Evolutionary conservation across 2,329 filamentous ascomycete genomes (phyloP).

Genomic region (Boeremia exigua): DNA sequence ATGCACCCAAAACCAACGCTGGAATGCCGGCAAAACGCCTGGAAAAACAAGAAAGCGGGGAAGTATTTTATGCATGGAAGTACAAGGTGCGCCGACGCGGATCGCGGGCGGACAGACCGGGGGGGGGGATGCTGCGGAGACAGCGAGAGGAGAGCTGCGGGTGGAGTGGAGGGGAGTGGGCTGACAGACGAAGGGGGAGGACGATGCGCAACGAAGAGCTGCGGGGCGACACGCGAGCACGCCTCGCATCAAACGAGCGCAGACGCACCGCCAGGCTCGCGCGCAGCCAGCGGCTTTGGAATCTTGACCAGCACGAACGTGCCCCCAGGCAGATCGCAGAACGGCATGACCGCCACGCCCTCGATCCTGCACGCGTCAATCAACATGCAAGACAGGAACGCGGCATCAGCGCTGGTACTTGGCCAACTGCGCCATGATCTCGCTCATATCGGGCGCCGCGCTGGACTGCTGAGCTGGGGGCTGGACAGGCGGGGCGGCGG

Average conservation of each 20-base stretch:
- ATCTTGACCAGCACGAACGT: conserved; percentile 7
- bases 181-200: no score
- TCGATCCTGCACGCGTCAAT: background rate
- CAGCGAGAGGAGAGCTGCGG: no score
- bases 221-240: no score
- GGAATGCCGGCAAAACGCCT: conserved; percentile 8
- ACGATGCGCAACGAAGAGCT: no score
- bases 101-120: no score
- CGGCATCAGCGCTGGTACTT: conserved; percentile 61
- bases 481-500: conserved; percentile 38
- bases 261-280: background rate
- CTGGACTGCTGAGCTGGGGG: conserved; percentile 34
- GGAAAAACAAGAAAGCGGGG: background rate
- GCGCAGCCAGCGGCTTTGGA: background rate
- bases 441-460: conserved; percentile 62
- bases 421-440: conserved; percentile 76
- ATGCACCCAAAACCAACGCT: background rate
- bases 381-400: conserved; percentile 1
- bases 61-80: no score
- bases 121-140: background rate
- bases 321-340: background rate
- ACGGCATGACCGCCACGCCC: background rate
- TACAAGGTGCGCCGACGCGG: no score
- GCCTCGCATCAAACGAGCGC: no score
- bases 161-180: no score